These are phyloP conservation scores for Xylaria sp. DNA, from an alignment of 2,329 filamentous ascomycete genomes.

Conservation along the genomic window DNA sequence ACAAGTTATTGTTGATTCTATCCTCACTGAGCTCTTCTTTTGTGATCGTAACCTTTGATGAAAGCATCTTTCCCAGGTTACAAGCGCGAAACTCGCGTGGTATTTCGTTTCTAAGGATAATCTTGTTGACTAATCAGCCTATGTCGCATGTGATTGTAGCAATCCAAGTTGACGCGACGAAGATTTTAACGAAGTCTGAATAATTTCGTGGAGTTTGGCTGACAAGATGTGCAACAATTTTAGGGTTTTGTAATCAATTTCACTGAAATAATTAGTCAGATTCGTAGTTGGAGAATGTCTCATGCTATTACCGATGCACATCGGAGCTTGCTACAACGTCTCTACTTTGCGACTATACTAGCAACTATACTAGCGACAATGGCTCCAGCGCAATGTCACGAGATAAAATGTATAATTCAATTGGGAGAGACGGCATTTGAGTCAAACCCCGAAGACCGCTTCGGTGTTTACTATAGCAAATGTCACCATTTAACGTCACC, in stretches of 20 bases:
- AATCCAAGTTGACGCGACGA: background rate
- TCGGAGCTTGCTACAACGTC: background rate
- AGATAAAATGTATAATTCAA: background rate
- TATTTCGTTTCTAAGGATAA: background rate
- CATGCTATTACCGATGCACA: slow-evolving; percentile 1
- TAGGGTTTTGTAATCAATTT: background rate
- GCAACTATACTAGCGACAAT: background rate
- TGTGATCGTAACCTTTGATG: background rate
- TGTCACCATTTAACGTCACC: background rate
- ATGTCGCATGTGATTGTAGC: background rate
- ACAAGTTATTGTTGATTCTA: background rate
- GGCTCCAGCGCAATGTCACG: background rate
- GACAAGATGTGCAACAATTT: background rate
- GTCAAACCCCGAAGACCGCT: background rate
- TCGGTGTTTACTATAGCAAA: background rate
- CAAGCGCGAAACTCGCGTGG: background rate
- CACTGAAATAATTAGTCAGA: background rate
- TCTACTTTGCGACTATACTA: background rate
- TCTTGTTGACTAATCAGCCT: background rate
- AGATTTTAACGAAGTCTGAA: background rate
- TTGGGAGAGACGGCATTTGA: background rate
- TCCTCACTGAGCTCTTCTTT: background rate
- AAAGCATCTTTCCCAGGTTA: background rate
- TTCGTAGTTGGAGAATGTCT: background rate
- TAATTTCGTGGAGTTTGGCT: background rate